A percentile compares a stretch with the other conserved stretches of the same genome.
Conservation (phyloP, 306 rosid species). For the barrel medic (Medicago truncatula) region DNA sequence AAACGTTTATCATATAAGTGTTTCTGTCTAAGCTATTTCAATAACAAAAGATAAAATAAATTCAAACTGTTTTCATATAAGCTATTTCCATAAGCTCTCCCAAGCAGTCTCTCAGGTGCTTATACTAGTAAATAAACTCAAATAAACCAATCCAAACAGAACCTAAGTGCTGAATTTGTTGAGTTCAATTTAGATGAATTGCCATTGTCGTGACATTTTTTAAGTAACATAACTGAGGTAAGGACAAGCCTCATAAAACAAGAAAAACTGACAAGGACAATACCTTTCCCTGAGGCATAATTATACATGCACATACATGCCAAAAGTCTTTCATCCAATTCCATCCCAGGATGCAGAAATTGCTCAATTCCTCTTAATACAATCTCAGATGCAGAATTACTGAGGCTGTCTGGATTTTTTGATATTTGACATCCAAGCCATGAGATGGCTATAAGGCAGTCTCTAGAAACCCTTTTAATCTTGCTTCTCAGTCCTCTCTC, state of each 20-base stretch:
- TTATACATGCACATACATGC: constrained; percentile 78
- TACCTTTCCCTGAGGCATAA: constrained; percentile 85
- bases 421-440: constrained; percentile 87
- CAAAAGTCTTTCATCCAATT: constrained; percentile 76
- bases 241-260: too few species aligned
- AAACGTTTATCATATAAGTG: neutral
- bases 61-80: too few species aligned
- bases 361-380: constrained; percentile 67
- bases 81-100: too few species aligned
- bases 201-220: constrained; percentile 2
- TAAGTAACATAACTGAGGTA: constrained; percentile 16
- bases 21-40: neutral
- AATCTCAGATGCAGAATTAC: constrained; percentile 67
- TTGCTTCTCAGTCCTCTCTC: constrained; percentile 68
- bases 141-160: too few species aligned
- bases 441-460: constrained; percentile 65
- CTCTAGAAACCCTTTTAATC: constrained; percentile 64
- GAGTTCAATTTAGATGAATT: constrained; percentile 4
- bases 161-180: neutral
- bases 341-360: constrained; percentile 78
- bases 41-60: too few species aligned
- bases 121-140: too few species aligned
- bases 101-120: too few species aligned
- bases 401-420: constrained; percentile 58
- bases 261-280: too few species aligned